Base-by-base conservation (phyloP, 371 early-diverging fungal species). In the Lichtheimia corymbifera region DNA sequence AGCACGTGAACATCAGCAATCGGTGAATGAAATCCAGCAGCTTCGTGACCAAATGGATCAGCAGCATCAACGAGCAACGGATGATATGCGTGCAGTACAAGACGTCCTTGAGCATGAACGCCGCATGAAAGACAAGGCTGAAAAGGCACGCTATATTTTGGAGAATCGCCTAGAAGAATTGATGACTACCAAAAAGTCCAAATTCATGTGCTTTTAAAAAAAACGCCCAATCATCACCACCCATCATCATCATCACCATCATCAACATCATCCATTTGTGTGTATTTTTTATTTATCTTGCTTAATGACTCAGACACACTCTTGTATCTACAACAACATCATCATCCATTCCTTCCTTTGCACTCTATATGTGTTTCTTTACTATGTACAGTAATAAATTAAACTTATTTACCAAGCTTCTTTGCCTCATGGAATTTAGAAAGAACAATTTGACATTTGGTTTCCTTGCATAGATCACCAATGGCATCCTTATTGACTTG, bases 201-300 rank as follows among this genome's bases (percentile, higher is more conserved):
- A 78, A 55, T 81, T 81, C 55, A 76, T 81, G 71, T 81, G 81
- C 72, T 80, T 80, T 64, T 80, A 77, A 63, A 53, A 22, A 77
- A 63, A 53, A 22, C 47, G 45, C 5, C 2, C n/a, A n/a, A n/a
- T n/a, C n/a, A n/a, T n/a, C n/a, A n/a, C n/a, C n/a, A n/a, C 44
- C 2, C 44, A 22, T 22, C 22, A 22, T 22, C 22, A 22, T 22
- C 22, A 22, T 22, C 22, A 22, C 2, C 22, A 22, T 22, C 22
- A 22, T 22, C 22, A 22, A 22, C 22, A 22, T 22, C 22, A 22
- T 22, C 22, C 22, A 22, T 22, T 22, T 22, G 22, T 22, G 22
- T 22, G 22, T 22, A 9, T 11, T 35, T 30, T 30, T 35, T 35
- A 28, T 28, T 28, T 28, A 28, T 28, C 28, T 28, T 28, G 28